phyloP scores from a whole-genome alignment of 1,284 basidiomycete species.

The Tilletia horrida region DNA sequence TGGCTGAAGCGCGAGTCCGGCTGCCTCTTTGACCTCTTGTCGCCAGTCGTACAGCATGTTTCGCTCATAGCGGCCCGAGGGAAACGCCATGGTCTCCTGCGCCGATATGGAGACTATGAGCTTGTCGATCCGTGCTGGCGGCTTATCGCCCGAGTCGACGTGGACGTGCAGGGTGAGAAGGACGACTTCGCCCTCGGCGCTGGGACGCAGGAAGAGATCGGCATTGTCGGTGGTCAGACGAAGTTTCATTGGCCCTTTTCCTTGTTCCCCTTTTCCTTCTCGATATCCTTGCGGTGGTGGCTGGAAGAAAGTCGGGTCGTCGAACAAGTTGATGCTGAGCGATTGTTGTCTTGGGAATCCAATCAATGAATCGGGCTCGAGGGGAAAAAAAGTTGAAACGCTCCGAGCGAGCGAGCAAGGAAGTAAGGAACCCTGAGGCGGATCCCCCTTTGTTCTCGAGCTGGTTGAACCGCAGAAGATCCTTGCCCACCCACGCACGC shows the following conservation, averaged over 20 bases:
- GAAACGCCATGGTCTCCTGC: conserved; percentile 12
- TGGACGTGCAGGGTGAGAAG: neutral
- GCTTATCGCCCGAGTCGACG: neutral
- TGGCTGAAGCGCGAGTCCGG: neutral
- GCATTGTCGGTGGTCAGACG: neutral
- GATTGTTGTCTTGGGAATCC: too few relatives aligned
- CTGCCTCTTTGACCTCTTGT: neutral
- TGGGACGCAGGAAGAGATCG: conserved; percentile 9
- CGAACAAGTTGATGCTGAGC: too few relatives aligned
- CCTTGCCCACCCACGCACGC: too few relatives aligned
- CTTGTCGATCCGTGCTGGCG: conserved; percentile 3
- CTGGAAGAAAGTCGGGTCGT: neutral
- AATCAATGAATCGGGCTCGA: too few relatives aligned
- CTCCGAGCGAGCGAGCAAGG: too few relatives aligned
- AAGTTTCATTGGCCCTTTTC: neutral
- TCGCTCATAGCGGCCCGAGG: conserved; percentile 13
- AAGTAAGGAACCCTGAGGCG: too few relatives aligned
- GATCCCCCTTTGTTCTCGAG: too few relatives aligned
- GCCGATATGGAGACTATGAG: neutral
- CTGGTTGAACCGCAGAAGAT: too few relatives aligned
- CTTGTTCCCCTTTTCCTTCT: neutral
- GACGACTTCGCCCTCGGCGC: neutral
- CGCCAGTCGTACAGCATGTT: neutral
- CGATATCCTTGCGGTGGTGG: neutral
- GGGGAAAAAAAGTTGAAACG: too few relatives aligned